These are phyloP conservation scores for Backusella australiensis DNA, from an alignment of 192 early-diverging fungal genomes.

Conservation along the genomic window DNA sequence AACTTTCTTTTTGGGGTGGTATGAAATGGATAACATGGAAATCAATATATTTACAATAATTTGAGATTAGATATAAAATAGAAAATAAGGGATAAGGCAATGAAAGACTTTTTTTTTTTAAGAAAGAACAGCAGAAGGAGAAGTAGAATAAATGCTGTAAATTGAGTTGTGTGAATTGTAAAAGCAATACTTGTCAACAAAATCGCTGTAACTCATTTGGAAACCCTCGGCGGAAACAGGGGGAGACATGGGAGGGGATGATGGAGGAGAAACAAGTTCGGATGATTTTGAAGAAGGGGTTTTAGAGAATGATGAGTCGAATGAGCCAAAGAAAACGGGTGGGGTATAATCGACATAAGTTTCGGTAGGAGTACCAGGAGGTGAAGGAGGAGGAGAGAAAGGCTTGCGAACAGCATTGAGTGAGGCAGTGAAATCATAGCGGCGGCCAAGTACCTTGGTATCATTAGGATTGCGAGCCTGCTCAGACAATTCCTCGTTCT, in stretches of 20 bases:
- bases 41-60: constrained; percentile 3
- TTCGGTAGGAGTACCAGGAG: constrained; percentile 1
- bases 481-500: neutral
- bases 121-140: constrained; percentile 12
- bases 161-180: constrained; percentile 27
- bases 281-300: neutral
- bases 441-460: constrained; percentile 18
- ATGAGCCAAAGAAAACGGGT: constrained; percentile 8
- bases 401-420: constrained; percentile 32
- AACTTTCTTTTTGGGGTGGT: neutral
- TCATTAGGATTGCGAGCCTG: neutral
- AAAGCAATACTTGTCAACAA: constrained; percentile 60
- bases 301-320: neutral
- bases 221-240: constrained; percentile 6
- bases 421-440: constrained; percentile 42
- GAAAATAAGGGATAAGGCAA: neutral
- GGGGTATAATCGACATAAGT: neutral
- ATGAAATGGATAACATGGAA: neutral
- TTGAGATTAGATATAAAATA: constrained; percentile 1
- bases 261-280: constrained; percentile 1
- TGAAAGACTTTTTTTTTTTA: neutral
- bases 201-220: constrained; percentile 27
- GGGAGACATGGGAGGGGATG: neutral
- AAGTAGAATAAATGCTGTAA: neutral
- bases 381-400: constrained; percentile 10